Evolutionary conservation across 1,139 yeast genomes (phyloP).

Genomic region (Hanseniaspora gamundiae): DNA sequence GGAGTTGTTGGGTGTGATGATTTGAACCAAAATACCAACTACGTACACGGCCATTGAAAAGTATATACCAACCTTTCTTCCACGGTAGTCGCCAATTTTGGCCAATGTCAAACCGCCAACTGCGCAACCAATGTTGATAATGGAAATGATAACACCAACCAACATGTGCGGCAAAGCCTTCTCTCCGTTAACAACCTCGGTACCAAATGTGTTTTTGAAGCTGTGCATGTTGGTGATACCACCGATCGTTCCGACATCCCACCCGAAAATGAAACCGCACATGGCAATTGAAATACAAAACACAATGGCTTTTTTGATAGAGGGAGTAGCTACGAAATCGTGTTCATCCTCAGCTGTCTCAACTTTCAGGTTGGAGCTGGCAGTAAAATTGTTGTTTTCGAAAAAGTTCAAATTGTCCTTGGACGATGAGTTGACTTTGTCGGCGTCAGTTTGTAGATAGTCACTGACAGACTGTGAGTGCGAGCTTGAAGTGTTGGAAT

Average conservation of each 20-base stretch:
- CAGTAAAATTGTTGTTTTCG: neutral
- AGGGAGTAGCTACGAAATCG: neutral
- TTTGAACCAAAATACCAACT: slow-evolving; percentile 38
- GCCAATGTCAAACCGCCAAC: slow-evolving; percentile 56
- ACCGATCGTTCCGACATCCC: slow-evolving; percentile 66
- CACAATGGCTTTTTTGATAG: slow-evolving; percentile 15
- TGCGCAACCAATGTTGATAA: slow-evolving; percentile 63
- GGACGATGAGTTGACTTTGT: too few species aligned
- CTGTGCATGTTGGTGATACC: slow-evolving; percentile 50
- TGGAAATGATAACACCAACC: slow-evolving; percentile 47
- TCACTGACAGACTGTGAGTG: neutral
- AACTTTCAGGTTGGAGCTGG: neutral
- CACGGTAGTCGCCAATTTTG: slow-evolving; percentile 38
- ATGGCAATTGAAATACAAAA: slow-evolving; percentile 33
- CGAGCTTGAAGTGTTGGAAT: neutral
- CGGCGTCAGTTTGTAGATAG: too few species aligned
- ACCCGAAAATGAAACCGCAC: slow-evolving; percentile 63
- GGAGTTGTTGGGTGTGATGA: slow-evolving; percentile 25
- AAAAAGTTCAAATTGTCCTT: too few species aligned
- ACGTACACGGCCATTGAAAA: slow-evolving; percentile 35
- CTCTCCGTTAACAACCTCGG: slow-evolving; percentile 20
- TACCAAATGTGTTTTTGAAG: slow-evolving; percentile 40
- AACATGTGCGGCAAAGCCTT: slow-evolving; percentile 33
- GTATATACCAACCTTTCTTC: slow-evolving; percentile 40
- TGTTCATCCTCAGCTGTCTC: neutral